Evolutionary conservation across 768 basidiomycete genomes (phyloP).

Genomic region (Obba rivulosa): DNA sequence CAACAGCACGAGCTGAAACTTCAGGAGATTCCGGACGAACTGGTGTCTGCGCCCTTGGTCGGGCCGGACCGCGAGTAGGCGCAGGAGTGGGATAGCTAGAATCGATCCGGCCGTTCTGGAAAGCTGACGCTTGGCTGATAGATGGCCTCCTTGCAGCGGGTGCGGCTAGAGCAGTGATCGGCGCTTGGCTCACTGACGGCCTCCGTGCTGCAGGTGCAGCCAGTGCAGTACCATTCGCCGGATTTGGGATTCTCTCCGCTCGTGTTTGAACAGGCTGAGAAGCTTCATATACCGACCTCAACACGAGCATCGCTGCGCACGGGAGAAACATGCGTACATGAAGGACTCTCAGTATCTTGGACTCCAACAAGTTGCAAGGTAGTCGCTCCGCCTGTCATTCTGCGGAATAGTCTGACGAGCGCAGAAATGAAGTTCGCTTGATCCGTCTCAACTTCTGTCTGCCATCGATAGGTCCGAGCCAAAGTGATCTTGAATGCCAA

Average conservation of each 20-base stretch:
- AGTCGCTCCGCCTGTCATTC: slow-evolving; percentile 29
- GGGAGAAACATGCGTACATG: slow-evolving; percentile 25
- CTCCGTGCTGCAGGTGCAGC: slow-evolving; percentile 15
- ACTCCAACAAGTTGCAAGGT: slow-evolving; percentile 58
- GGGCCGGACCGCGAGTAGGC: slow-evolving; percentile 6
- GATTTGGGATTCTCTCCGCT: slow-evolving; percentile 25
- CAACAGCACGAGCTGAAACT: slow-evolving; percentile 8
- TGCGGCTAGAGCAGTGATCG: slow-evolving; percentile 8
- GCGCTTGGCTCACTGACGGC: slow-evolving; percentile 5
- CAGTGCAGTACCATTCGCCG: slow-evolving; percentile 16
- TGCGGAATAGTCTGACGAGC: slow-evolving; percentile 54
- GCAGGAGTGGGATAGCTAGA: slow-evolving; percentile 4
- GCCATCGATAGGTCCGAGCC: slow-evolving; percentile 87
- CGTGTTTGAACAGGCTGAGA: slow-evolving; percentile 14
- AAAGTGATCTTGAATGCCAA: slow-evolving; percentile 75
- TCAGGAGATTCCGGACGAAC: slow-evolving; percentile 14
- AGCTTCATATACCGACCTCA: slow-evolving; percentile 1
- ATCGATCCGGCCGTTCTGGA: not conserved
- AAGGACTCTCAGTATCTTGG: slow-evolving; percentile 31
- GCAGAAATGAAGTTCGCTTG: slow-evolving; percentile 69
- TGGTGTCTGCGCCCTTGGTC: slow-evolving; percentile 8
- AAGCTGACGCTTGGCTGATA: not conserved
- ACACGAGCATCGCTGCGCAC: not conserved
- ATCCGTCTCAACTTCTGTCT: slow-evolving; percentile 70
- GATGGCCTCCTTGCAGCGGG: slow-evolving; percentile 18